Evolutionary conservation across 1,139 yeast species (phyloP).

Genomic region (Yamadazyma aaseri): DNA sequence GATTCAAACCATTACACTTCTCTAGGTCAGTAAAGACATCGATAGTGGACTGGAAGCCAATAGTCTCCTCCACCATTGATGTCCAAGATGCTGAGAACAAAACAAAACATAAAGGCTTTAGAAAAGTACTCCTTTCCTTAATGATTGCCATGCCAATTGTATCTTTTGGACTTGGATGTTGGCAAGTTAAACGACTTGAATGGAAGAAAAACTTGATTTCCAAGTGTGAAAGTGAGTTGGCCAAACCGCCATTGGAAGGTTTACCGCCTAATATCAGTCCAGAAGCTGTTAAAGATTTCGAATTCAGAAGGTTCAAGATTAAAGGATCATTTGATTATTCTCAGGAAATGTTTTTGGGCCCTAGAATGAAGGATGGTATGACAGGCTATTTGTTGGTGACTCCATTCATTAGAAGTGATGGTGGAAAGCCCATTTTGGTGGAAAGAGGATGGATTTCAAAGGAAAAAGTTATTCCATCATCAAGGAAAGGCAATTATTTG

Average conservation of each 20-base stretch:
- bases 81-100: slow-evolving; percentile 42
- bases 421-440: slow-evolving; percentile 68
- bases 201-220: slow-evolving; percentile 92
- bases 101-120: slow-evolving; percentile 37
- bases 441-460: slow-evolving; percentile 94
- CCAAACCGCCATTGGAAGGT: slow-evolving; percentile 63
- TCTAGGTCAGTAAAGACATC: slow-evolving; percentile 55
- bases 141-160: slow-evolving; percentile 85
- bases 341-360: slow-evolving; percentile 91
- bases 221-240: slow-evolving; percentile 75
- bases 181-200: slow-evolving; percentile 83
- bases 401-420: slow-evolving; percentile 75
- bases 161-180: slow-evolving; percentile 83
- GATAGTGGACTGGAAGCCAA: slow-evolving; percentile 82
- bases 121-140: slow-evolving; percentile 53
- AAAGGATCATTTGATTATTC: slow-evolving; percentile 80
- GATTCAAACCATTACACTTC: slow-evolving; percentile 2
- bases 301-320: slow-evolving; percentile 71
- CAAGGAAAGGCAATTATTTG: slow-evolving; percentile 49
- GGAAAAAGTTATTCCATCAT: slow-evolving; percentile 63
- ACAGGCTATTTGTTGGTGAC: slow-evolving; percentile 80
- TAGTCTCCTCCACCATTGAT: slow-evolving; percentile 51
- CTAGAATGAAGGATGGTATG: slow-evolving; percentile 72
- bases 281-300: slow-evolving; percentile 62
- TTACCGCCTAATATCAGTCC: slow-evolving; percentile 63